These are phyloP conservation scores for Saksenaea vasiformis DNA, from an alignment of 371 early-diverging fungal genomes.

Conservation along the genomic window DNA sequence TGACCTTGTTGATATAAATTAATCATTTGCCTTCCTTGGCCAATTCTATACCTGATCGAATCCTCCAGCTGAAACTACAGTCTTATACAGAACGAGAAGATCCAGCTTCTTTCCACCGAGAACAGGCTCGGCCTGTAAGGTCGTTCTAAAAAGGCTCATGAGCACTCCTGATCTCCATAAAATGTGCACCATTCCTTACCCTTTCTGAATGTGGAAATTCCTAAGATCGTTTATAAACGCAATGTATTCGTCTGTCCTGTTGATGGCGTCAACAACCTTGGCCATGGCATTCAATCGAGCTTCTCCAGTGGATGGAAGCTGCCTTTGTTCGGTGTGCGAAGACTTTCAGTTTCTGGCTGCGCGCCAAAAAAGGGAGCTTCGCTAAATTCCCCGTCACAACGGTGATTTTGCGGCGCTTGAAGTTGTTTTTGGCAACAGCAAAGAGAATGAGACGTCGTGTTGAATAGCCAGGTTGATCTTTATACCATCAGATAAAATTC, in stretches of 20 bases:
- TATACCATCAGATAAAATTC: too few species aligned
- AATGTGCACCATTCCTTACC: conserved; percentile 44
- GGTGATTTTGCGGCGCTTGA: too few species aligned
- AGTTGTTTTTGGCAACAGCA: too few species aligned
- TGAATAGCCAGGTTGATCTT: too few species aligned
- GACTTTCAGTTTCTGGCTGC: background rate
- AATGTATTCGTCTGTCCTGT: conserved; percentile 72
- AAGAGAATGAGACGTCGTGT: too few species aligned
- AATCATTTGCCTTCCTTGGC: background rate
- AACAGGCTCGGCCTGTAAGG: conserved; percentile 74
- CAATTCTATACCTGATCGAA: conserved; percentile 64
- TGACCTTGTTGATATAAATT: conserved; percentile 47
- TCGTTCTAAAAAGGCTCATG: conserved; percentile 49
- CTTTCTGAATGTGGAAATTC: conserved; percentile 69
- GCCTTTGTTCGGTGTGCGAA: background rate
- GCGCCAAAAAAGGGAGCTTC: too few species aligned
- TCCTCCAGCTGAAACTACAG: conserved; percentile 74
- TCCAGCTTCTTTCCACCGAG: conserved; percentile 82
- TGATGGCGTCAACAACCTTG: conserved; percentile 66
- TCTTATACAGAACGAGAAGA: conserved; percentile 69
- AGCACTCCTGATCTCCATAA: background rate
- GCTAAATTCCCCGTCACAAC: too few species aligned
- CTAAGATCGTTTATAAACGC: conserved; percentile 73
- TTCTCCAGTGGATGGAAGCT: background rate
- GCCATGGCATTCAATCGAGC: conserved; percentile 28